Base-by-base conservation (phyloP, 2,329 filamentous ascomycete species). In the Diplodia scrobiculata region DNA sequence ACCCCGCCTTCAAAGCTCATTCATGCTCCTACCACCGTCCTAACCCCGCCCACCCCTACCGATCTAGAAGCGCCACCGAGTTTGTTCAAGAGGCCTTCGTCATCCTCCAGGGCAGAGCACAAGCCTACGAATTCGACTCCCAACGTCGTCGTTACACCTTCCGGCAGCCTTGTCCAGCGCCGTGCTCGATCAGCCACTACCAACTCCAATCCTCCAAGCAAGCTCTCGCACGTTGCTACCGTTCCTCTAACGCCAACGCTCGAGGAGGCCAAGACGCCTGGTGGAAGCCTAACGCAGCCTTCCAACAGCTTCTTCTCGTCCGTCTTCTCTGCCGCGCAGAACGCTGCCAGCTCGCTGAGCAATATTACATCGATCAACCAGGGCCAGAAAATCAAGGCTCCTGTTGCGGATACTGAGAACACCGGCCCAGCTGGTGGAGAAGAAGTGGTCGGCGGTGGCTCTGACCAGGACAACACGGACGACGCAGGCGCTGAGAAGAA, bases 261-360 rank as follows among this genome's bases (percentile, higher is more conserved):
- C 45, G 93, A 97, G 76, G 88, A 88, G 71, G 74, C 81, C n/a
- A 87, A 86, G 68, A 82, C 84, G 71, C 73, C 86, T 38, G 81
- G 85, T 34, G 84, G 86, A 65, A 82, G 84, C 54, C 75, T 81
- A n/a, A 78, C 79, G 34, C 74, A 76, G 47, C 79, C 78, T 36
- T 77, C 79, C 59, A 77, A 77, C 45, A 89, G 92, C 0, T 98
- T 99, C 80, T 98, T 99, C 79, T 96, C 92, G 4, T 93, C 91
- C 29, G 91, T 99, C 74, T 87, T 99, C 69, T 94, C 92, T 48
- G 94, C 90, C 53, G 95, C 95, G 19, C 94, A 98, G 77, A 97
- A 90, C 84, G 94, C 94, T 51, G 92, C 93, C 14, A 92, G 85
- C 69, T 91, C 88, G 55, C 89, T 97, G 54, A 93, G 87, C 74